Conservation (phyloP, 768 basidiomycete genomes). For the Tulasnella sp. region DNA sequence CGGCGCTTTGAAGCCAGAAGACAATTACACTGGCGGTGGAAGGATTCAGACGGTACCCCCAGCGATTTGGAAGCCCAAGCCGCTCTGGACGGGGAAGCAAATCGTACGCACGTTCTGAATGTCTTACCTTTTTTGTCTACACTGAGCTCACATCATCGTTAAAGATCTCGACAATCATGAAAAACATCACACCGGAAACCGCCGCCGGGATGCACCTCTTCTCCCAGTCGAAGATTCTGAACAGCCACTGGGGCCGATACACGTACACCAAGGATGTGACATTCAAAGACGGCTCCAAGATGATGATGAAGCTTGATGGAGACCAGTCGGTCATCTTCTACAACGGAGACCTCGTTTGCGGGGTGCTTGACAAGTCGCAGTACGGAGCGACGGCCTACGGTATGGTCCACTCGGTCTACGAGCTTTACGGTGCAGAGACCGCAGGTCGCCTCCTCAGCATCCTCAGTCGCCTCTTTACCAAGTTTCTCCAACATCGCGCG, state of each 20-base stretch:
- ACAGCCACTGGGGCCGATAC: slow-evolving; percentile 53
- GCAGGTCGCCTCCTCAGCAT: slow-evolving; percentile 90
- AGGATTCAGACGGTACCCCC: slow-evolving; percentile 78
- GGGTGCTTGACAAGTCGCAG: slow-evolving; percentile 93
- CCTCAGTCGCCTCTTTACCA: slow-evolving; percentile 89
- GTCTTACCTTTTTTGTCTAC: background rate
- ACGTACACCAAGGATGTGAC: slow-evolving; percentile 11
- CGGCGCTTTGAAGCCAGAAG: slow-evolving; percentile 85
- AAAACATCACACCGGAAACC: slow-evolving; percentile 76
- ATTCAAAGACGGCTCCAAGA: slow-evolving; percentile 38
- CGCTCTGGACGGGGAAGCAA: slow-evolving; percentile 97
- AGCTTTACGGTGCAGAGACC: slow-evolving; percentile 80
- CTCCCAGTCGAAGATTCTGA: slow-evolving; percentile 82
- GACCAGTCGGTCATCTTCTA: slow-evolving; percentile 85
- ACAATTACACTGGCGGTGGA: slow-evolving; percentile 44
- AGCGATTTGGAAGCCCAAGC: slow-evolving; percentile 79
- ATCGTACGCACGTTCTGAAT: slow-evolving; percentile 62
- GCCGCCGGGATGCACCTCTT: slow-evolving; percentile 74
- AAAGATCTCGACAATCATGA: slow-evolving; percentile 87
- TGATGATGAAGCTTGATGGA: slow-evolving; percentile 32
- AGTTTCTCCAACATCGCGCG: slow-evolving; percentile 90
- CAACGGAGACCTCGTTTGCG: slow-evolving; percentile 87
- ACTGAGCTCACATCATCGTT: background rate
- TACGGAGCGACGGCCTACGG: slow-evolving; percentile 95
- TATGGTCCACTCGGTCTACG: slow-evolving; percentile 93